Conservation (phyloP, 2,329 filamentous ascomycete genomes). For the Fusarium azukiicola region DNA sequence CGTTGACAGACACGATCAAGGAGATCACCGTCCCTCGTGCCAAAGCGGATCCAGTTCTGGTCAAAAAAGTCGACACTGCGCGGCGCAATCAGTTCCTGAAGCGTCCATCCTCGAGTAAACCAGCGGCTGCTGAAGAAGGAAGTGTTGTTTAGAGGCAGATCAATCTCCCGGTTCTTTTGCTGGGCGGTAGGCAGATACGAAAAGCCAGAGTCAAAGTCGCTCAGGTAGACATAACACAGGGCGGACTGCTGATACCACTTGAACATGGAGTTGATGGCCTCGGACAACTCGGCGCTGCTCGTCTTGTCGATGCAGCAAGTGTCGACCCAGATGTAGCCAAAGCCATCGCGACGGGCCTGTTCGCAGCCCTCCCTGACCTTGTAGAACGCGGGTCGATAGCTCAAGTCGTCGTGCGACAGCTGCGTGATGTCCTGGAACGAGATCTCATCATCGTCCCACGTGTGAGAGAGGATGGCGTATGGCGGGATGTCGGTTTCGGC, state of each 20-base stretch:
- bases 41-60: constrained; percentile 51
- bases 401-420: not conserved
- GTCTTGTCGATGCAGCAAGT: constrained; percentile 57
- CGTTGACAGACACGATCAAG: constrained; percentile 37
- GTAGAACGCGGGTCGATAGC: constrained; percentile 25
- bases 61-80: constrained; percentile 55
- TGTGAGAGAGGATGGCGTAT: constrained; percentile 63
- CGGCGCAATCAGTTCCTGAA: constrained; percentile 59
- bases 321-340: constrained; percentile 53
- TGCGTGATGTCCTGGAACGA: constrained; percentile 53
- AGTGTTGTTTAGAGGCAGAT: constrained; percentile 4
- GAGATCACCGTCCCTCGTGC: constrained; percentile 49
- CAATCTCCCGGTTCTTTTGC: not conserved
- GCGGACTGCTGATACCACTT: constrained; percentile 52
- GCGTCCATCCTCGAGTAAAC: constrained; percentile 53
- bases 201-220: constrained; percentile 38
- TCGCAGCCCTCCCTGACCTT: constrained; percentile 48
- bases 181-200: not conserved
- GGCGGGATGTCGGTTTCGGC: constrained; percentile 39
- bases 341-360: constrained; percentile 35
- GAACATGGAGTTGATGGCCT: constrained; percentile 57
- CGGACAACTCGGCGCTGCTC: constrained; percentile 53
- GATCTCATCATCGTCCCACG: constrained; percentile 58
- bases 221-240: constrained; percentile 53
- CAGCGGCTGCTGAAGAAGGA: constrained; percentile 47